A percentile compares a stretch with the other conserved stretches of the same genome.
phyloP scores from a whole-genome alignment of 805 yeast genomes.

The Saturnispora galanensis region DNA sequence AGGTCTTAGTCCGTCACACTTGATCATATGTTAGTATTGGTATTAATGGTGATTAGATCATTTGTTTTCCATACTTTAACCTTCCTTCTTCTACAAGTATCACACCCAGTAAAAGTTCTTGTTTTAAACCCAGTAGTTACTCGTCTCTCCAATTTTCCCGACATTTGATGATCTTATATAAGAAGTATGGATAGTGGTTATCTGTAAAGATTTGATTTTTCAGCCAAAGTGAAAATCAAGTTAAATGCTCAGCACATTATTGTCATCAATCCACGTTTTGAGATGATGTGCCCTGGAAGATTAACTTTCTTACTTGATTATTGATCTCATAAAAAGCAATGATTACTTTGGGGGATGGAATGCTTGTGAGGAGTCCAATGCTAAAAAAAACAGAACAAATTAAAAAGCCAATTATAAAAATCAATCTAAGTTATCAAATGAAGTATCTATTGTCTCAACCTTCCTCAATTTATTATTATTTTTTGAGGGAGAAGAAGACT shows the following conservation, averaged over 20 bases:
- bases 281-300: too few species aligned
- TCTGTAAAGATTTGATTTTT: too few species aligned
- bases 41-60: too few species aligned
- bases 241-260: slow-evolving; percentile 5
- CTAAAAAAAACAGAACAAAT: too few species aligned
- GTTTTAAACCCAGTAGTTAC: slow-evolving; percentile 8
- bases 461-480: slow-evolving; percentile 12
- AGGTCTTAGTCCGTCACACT: slow-evolving; percentile 39
- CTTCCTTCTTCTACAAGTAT: slow-evolving; percentile 44
- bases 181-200: too few species aligned
- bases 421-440: slow-evolving; percentile 3
- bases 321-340: too few species aligned
- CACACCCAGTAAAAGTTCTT: slow-evolving; percentile 40
- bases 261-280: too few species aligned
- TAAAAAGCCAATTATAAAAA: background rate
- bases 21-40: background rate
- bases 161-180: too few species aligned
- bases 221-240: slow-evolving; percentile 1
- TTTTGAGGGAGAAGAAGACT: slow-evolving; percentile 11
- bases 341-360: too few species aligned
- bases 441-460: slow-evolving; percentile 8
- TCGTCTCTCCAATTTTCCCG: too few species aligned
- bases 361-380: background rate
- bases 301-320: too few species aligned
- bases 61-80: slow-evolving; percentile 25